These are phyloP conservation scores for Leucocoprinus birnbaumii DNA, from an alignment of 768 basidiomycete species.

Conservation along the genomic window DNA sequence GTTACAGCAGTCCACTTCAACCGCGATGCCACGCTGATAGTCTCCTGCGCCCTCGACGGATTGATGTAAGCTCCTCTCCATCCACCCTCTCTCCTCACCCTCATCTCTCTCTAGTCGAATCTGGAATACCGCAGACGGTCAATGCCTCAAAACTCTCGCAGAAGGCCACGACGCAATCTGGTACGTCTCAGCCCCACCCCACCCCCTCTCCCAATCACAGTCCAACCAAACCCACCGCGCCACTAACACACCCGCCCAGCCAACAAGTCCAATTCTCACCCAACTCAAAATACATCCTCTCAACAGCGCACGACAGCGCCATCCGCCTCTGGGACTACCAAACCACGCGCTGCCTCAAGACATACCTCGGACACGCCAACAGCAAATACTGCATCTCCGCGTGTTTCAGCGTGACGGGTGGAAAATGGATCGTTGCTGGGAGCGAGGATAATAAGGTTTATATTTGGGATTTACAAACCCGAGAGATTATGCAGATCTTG, in stretches of 20 bases:
- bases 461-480: conserved; percentile 87
- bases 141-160: conserved; percentile 94
- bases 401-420: conserved; percentile 81
- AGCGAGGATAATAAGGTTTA: conserved; percentile 89
- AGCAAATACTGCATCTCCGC: conserved; percentile 81
- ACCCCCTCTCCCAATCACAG: too few species aligned
- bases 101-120: conserved; percentile 62
- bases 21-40: conserved; percentile 84
- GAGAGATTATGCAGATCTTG: conserved; percentile 79
- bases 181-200: too few species aligned
- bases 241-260: conserved; percentile 30
- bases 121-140: conserved; percentile 90
- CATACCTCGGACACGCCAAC: conserved; percentile 82
- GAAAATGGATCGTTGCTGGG: conserved; percentile 89
- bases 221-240: too few species aligned
- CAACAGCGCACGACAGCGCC: conserved; percentile 89
- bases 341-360: conserved; percentile 85
- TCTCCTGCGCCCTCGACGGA: conserved; percentile 90
- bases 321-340: conserved; percentile 97
- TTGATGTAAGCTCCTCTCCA: conserved; percentile 73
- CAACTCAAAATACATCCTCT: conserved; percentile 92
- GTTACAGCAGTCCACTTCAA: conserved; percentile 96
- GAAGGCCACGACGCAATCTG: conserved; percentile 86
- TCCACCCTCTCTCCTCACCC: conserved; percentile 1
- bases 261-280: conserved; percentile 95